phyloP scores from a whole-genome alignment of 2,329 filamentous ascomycete genomes.

The Phaeoacremonium minimum region DNA sequence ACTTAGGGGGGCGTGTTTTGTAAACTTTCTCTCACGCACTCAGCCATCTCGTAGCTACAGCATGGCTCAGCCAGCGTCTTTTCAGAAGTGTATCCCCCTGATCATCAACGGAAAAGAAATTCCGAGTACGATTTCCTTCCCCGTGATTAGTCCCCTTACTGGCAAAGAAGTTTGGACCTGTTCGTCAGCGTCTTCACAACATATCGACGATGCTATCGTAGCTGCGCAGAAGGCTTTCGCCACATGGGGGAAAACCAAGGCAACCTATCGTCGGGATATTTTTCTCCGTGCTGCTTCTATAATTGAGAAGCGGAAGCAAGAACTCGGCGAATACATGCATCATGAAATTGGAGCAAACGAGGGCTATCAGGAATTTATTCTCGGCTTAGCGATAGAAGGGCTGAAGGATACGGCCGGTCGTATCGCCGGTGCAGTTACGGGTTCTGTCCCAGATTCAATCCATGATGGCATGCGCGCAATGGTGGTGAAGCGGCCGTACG shows the following conservation, averaged over 20 bases:
- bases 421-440: conserved; percentile 28
- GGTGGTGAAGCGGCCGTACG: conserved; percentile 17
- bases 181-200: conserved; percentile 44
- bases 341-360: conserved; percentile 14
- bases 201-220: conserved; percentile 39
- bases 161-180: conserved; percentile 44
- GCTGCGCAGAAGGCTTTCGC: conserved; percentile 51
- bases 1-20: too few species aligned
- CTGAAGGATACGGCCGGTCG: conserved; percentile 39
- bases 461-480: conserved; percentile 20
- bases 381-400: conserved; percentile 27
- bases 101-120: conserved; percentile 29
- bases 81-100: conserved; percentile 15
- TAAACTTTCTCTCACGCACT: too few species aligned
- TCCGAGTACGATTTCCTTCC: conserved; percentile 35
- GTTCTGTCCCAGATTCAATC: conserved; percentile 26
- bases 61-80: too few species aligned
- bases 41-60: too few species aligned
- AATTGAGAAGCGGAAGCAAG: conserved; percentile 42
- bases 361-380: conserved; percentile 27
- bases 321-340: conserved; percentile 46
- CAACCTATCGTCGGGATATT: conserved; percentile 49
- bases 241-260: conserved; percentile 53
- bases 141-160: conserved; percentile 46
- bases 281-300: conserved; percentile 53